phyloP scores from a whole-genome alignment of 805 yeast genomes.

The Sungouiella thailandica region DNA sequence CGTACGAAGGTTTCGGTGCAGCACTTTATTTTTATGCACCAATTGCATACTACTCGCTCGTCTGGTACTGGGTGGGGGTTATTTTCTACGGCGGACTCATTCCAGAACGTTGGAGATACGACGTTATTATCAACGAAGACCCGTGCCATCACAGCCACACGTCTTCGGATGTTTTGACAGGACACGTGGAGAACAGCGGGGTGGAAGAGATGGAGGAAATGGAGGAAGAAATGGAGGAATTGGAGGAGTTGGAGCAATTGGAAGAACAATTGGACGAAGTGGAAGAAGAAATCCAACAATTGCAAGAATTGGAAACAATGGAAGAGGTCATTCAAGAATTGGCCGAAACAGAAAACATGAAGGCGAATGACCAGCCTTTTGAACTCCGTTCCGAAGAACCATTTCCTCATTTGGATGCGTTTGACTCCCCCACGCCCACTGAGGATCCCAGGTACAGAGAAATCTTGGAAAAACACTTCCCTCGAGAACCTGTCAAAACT shows the following conservation, averaged over 20 bases:
- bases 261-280: not conserved
- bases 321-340: no score
- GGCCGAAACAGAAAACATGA: conserved; percentile 4
- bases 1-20: conserved; percentile 49
- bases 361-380: not conserved
- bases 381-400: conserved; percentile 1
- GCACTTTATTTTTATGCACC: conserved; percentile 62
- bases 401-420: no score
- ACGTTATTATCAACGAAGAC: conserved; percentile 50
- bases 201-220: conserved; percentile 33
- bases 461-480: conserved; percentile 35
- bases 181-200: conserved; percentile 34
- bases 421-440: no score
- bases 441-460: conserved; percentile 21
- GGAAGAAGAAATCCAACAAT: not conserved
- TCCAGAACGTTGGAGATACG: conserved; percentile 85
- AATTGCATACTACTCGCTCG: conserved; percentile 57
- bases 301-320: no score
- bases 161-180: conserved; percentile 27
- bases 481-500: conserved; percentile 25
- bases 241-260: conserved; percentile 2
- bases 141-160: conserved; percentile 16
- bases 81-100: conserved; percentile 80
- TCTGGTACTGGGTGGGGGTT: conserved; percentile 78
- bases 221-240: conserved; percentile 21